phyloP scores from a whole-genome alignment of 768 basidiomycete genomes.

The Mycena chlorophos region DNA sequence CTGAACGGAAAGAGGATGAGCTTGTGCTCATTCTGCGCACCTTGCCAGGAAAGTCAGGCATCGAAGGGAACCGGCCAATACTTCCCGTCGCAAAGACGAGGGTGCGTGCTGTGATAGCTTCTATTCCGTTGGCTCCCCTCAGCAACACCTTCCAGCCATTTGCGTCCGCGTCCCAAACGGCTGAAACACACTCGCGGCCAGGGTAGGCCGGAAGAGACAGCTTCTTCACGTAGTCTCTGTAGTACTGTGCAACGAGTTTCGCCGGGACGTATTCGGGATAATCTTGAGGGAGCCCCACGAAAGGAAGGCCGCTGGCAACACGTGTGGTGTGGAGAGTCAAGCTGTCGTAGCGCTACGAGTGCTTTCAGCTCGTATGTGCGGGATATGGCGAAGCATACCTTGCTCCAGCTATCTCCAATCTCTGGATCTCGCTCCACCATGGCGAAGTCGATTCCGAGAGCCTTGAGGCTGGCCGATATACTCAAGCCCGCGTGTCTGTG shows the following conservation, averaged over 20 bases:
- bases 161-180: constrained; percentile 23
- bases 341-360: constrained; percentile 18
- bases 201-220: constrained; percentile 12
- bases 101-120: constrained; percentile 27
- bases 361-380: not conserved
- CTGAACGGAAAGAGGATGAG: too few species aligned
- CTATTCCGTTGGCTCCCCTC: constrained; percentile 21
- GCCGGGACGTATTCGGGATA: constrained; percentile 19
- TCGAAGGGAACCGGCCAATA: constrained; percentile 11
- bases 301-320: constrained; percentile 29
- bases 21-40: too few species aligned
- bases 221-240: constrained; percentile 13
- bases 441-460: constrained; percentile 45
- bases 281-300: constrained; percentile 14
- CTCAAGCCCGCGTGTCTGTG: constrained; percentile 26
- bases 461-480: constrained; percentile 32
- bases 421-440: constrained; percentile 47
- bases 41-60: constrained; percentile 18
- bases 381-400: constrained; percentile 21
- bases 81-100: constrained; percentile 28
- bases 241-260: constrained; percentile 18
- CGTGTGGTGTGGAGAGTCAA: constrained; percentile 26
- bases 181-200: constrained; percentile 16
- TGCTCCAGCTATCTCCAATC: constrained; percentile 46
- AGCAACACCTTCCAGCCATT: constrained; percentile 33